phyloP scores from a whole-genome alignment of 768 basidiomycete species.

The Phlebiopsis flavidoalba region DNA sequence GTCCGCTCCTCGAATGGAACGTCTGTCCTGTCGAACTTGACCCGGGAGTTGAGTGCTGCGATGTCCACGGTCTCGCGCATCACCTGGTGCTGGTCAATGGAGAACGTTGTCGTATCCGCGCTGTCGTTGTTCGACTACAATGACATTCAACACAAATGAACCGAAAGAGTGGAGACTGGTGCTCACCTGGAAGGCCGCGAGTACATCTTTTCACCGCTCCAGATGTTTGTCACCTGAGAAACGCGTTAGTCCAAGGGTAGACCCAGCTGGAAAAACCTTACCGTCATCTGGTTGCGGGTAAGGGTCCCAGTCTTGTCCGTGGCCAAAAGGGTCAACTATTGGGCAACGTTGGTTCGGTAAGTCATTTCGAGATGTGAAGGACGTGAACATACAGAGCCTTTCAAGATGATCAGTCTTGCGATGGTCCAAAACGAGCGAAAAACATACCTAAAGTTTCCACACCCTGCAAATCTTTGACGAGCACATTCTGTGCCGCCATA shows the following conservation, averaged over 20 bases:
- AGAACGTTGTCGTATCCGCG: slow-evolving; percentile 43
- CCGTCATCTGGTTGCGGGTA: slow-evolving; percentile 71
- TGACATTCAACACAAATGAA: not conserved
- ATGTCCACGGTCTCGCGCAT: slow-evolving; percentile 65
- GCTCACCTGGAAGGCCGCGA: slow-evolving; percentile 55
- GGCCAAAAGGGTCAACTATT: slow-evolving; percentile 55
- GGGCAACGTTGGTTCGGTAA: slow-evolving; percentile 9
- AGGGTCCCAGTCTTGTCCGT: slow-evolving; percentile 73
- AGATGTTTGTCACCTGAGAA: slow-evolving; percentile 53
- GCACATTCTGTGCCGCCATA: slow-evolving; percentile 66
- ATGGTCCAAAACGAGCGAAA: not conserved
- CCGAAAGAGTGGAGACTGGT: not conserved
- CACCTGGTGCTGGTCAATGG: slow-evolving; percentile 43
- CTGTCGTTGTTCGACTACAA: slow-evolving; percentile 62
- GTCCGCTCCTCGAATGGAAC: slow-evolving; percentile 55
- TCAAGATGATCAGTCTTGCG: not conserved
- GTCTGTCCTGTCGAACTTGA: slow-evolving; percentile 65
- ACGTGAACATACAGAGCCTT: slow-evolving; percentile 19
- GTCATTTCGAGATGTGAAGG: not conserved
- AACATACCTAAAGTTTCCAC: slow-evolving; percentile 58
- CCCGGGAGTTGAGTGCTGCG: slow-evolving; percentile 59
- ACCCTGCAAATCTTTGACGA: slow-evolving; percentile 72
- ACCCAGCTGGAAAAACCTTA: not conserved
- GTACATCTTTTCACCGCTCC: slow-evolving; percentile 59
- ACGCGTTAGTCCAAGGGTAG: not conserved